Percentiles rank a stretch among this genome's conserved stretches.
Conservation (phyloP, 2,329 filamentous ascomycete species). For the Ampelomyces quisqualis region DNA sequence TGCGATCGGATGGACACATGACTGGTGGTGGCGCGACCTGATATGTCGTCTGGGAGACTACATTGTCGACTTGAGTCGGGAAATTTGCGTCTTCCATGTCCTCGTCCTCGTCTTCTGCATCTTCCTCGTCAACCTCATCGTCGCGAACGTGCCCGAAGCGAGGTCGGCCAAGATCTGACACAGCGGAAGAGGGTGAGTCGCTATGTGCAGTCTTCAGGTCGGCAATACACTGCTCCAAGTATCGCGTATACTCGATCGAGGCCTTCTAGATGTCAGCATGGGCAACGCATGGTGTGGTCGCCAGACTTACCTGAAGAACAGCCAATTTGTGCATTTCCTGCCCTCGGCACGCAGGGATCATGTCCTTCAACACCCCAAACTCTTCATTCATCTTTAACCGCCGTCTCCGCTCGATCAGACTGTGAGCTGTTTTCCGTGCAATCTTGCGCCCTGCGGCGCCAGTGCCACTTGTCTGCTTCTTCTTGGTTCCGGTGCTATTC, state of each 20-base stretch:
- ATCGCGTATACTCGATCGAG: conserved; percentile 93
- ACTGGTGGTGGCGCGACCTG: conserved; percentile 40
- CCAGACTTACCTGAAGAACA: conserved; percentile 78
- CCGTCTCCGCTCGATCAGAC: conserved; percentile 83
- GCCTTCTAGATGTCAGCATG: conserved; percentile 58
- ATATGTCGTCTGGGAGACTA: conserved; percentile 19
- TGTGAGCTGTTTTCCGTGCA: conserved; percentile 93
- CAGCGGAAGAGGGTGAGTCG: conserved; percentile 26
- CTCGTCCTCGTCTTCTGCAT: conserved; percentile 54
- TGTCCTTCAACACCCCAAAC: conserved; percentile 86
- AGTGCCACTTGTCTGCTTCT: conserved; percentile 67
- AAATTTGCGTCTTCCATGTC: conserved; percentile 44
- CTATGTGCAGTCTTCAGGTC: conserved; percentile 64
- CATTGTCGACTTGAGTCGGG: conserved; percentile 23
- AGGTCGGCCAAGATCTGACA: conserved; percentile 29
- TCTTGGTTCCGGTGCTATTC: conserved; percentile 67
- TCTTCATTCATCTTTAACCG: conserved; percentile 99
- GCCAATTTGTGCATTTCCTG: conserved; percentile 97
- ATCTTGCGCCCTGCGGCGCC: conserved; percentile 92
- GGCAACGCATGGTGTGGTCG: not conserved
- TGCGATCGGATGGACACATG: conserved; percentile 43
- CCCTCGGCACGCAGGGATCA: conserved; percentile 94
- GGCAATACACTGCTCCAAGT: conserved; percentile 82
- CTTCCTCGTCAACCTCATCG: conserved; percentile 49
- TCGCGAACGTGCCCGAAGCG: conserved; percentile 16